phyloP scores from a whole-genome alignment of 2,329 filamentous ascomycete species.

The Chaetomiaceae sp. region DNA sequence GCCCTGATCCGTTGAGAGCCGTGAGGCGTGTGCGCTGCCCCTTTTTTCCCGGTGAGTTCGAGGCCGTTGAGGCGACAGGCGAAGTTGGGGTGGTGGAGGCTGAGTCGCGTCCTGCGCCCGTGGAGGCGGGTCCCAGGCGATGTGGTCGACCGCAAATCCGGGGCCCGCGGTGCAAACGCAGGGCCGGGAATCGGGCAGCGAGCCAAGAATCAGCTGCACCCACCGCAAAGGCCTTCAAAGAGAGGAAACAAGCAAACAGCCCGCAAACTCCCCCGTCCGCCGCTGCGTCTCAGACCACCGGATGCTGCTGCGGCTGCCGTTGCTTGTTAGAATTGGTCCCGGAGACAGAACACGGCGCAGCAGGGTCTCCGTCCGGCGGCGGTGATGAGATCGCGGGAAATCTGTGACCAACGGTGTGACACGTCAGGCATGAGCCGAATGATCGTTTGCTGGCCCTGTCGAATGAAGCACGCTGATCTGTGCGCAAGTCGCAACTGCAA shows the following conservation, averaged over 20 bases:
- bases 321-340: not conserved
- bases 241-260: conserved; percentile 2
- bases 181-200: conserved; percentile 6
- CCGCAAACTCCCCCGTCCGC: conserved; percentile 1
- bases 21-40: not conserved
- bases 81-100: conserved; percentile 13
- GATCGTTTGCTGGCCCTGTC: conserved; percentile 6
- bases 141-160: conserved; percentile 4
- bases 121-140: not conserved
- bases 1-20: not conserved
- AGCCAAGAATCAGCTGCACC: conserved; percentile 5
- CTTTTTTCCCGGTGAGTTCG: not conserved
- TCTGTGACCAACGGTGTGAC: conserved; percentile 18
- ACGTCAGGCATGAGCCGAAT: conserved; percentile 24
- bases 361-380: not conserved
- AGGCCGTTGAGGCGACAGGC: not conserved
- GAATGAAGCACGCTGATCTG: conserved; percentile 19
- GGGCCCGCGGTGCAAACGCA: conserved; percentile 8
- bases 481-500: conserved; percentile 12
- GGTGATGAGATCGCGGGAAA: not conserved
- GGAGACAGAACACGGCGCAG: not conserved
- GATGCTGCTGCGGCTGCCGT: not conserved
- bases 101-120: conserved; percentile 5
- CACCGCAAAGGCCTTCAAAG: not conserved
- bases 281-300: not conserved